phyloP scores from a whole-genome alignment of 148 eudicot species.

The Euryodendron excelsum region DNA sequence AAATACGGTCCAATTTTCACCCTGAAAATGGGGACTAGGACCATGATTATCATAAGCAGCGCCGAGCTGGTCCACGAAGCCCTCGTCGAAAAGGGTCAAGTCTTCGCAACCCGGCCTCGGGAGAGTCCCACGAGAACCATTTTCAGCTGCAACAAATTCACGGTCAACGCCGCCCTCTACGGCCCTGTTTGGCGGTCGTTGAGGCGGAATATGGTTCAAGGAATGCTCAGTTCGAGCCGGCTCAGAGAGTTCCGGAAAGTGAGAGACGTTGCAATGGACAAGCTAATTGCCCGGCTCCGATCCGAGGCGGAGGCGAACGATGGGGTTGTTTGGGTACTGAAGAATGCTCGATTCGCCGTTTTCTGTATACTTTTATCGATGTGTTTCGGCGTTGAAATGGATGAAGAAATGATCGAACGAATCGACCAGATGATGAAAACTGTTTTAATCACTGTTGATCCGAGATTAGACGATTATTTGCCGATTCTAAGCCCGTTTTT shows the following conservation, averaged over 20 bases:
- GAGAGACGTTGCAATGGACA: conserved; percentile 64
- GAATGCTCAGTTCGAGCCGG: conserved; percentile 54
- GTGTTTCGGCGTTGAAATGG: conserved; percentile 86
- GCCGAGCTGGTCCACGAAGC: conserved; percentile 70
- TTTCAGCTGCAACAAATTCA: conserved; percentile 82
- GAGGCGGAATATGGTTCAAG: conserved; percentile 85
- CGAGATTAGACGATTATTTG: conserved; percentile 73
- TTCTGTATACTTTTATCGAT: conserved; percentile 71
- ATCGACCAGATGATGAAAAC: conserved; percentile 75
- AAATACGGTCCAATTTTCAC: conserved; percentile 84
- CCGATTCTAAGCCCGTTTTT: conserved; percentile 70
- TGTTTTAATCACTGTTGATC: conserved; percentile 63
- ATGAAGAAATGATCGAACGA: conserved; percentile 58
- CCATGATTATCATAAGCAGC: conserved; percentile 59
- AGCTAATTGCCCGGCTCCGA: conserved; percentile 39
- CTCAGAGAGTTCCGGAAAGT: conserved; percentile 43
- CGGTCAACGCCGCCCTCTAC: conserved; percentile 72
- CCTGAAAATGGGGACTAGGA: conserved; percentile 75
- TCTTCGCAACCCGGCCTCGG: conserved; percentile 70
- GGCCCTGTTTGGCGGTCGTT: conserved; percentile 89
- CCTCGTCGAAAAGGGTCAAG: conserved; percentile 59
- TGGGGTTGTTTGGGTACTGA: conserved; percentile 62
- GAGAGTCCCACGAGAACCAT: conserved; percentile 76
- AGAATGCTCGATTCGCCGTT: conserved; percentile 68
- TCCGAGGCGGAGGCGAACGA: conserved; percentile 53